Evolutionary conservation across 1,284 basidiomycete species (phyloP), one percentile per base, ranked within the genome.

Genomic region (Ceratobasidium sp.): DNA sequence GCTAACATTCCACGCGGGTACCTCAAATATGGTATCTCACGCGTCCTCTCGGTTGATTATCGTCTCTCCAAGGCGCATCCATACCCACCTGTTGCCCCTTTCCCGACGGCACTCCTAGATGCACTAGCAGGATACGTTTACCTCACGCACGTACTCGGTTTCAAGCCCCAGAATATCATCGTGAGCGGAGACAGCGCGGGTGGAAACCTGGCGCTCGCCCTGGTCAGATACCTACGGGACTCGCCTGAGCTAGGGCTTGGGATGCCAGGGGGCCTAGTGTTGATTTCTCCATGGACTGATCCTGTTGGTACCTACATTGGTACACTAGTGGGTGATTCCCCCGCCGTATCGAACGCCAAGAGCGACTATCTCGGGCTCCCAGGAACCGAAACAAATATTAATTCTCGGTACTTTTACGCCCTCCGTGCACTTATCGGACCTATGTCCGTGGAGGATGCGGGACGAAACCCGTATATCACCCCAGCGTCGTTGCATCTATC

Each of bases 181-280:
- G 74, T 91, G 27, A 82, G 83, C 4, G 89, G 88, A 19, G 88
- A 90, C 74, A 86, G 84, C 46, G 88, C 89, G 0, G 89, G 89
- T 1, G 88, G 87, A 0, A 89, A 90, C 74, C 79, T 90, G 2
- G 85, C 84, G 0, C 79, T 89, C 1, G 84, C 86, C 1, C 76
- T 84, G 1, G 77, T 80, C 1, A 79, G 83, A 25, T 84, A 83
- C 82, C 76, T 84, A 30, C 76, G 82, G 23, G 62, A 72, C 23
- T 56, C 50, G n/a, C 36, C 70, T 9, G 74, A 78, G 25, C 73
- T 75, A 58, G 71, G 73, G 1, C 72, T 83, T 16, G 80, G 82
- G n/a, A 78, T 80, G 41, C 85, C 87, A 1, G 79, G 81, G 30
- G 80, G 79, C 1, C 75, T 88, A n/a, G 75, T 88, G 11, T 77